Conservation (phyloP, 441 rosid genomes). For the Eruca vesicaria region DNA sequence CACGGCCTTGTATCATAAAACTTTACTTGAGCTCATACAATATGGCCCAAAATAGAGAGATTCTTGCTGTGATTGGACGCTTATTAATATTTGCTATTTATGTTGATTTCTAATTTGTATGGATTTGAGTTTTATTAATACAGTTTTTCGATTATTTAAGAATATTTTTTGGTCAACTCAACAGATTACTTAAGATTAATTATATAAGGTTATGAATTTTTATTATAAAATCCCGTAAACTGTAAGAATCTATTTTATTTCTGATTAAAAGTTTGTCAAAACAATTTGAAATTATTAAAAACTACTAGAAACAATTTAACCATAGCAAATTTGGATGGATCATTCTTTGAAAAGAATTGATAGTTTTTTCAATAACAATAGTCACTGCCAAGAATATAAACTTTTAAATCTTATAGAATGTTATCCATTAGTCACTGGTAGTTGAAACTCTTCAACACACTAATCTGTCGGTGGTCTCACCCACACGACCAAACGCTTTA, state of each 20-base stretch:
- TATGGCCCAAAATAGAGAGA: background rate
- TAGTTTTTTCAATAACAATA: background rate
- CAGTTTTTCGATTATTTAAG: background rate
- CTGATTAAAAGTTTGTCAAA: background rate
- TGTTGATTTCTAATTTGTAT: background rate
- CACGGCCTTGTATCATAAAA: conserved; percentile 26
- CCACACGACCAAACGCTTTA: conserved; percentile 23
- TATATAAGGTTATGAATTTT: background rate
- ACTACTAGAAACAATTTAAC: background rate
- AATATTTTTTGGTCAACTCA: too few species aligned
- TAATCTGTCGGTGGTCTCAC: conserved; percentile 26
- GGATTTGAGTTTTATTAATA: background rate
- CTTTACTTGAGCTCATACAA: background rate
- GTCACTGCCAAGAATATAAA: background rate
- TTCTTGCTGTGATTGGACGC: background rate
- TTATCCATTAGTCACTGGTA: conserved; percentile 17
- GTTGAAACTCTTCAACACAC: conserved; percentile 25
- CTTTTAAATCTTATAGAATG: background rate
- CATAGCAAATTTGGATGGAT: background rate
- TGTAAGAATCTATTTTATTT: background rate
- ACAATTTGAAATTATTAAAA: background rate
- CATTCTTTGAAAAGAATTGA: background rate
- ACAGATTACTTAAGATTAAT: background rate
- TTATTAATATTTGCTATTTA: background rate
- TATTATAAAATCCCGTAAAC: background rate